These are phyloP conservation scores for Schizothecium vesticola DNA, from an alignment of 495 filamentous ascomycete species.

Conservation along the genomic window DNA sequence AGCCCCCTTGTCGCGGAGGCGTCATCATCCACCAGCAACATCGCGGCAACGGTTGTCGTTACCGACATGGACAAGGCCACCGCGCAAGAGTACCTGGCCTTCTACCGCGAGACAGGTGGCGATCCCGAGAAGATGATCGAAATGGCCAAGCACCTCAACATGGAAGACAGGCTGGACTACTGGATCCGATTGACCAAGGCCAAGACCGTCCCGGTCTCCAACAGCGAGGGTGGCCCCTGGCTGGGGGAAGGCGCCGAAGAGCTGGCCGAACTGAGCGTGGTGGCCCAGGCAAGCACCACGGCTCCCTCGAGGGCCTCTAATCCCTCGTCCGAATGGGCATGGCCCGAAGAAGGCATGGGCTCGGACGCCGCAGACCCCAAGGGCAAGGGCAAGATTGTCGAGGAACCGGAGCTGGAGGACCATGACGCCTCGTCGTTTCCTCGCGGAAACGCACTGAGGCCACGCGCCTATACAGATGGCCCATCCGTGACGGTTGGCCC, in stretches of 20 bases:
- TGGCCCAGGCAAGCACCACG: neutral
- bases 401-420: constrained; percentile 2
- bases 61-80: constrained; percentile 10
- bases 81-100: constrained; percentile 45
- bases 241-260: neutral
- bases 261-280: constrained; percentile 3
- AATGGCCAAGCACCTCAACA: constrained; percentile 58
- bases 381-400: constrained; percentile 14
- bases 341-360: constrained; percentile 10
- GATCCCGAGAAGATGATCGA: constrained; percentile 54
- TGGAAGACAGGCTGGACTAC: constrained; percentile 50
- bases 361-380: neutral
- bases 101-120: constrained; percentile 50
- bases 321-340: constrained; percentile 14
- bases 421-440: constrained; percentile 9
- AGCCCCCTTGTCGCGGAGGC: no score
- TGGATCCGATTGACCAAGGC: constrained; percentile 38
- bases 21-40: neutral
- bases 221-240: neutral
- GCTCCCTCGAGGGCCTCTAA: constrained; percentile 3
- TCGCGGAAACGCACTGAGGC: neutral
- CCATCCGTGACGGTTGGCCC: constrained; percentile 28
- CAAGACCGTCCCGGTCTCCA: constrained; percentile 19
- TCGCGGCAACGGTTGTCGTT: neutral
- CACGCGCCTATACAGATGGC: constrained; percentile 45